Percentiles rank a stretch among this genome's conserved stretches.
Evolutionary conservation across 768 basidiomycete genomes (phyloP).

Genomic region (Pulveroboletus sp.): DNA sequence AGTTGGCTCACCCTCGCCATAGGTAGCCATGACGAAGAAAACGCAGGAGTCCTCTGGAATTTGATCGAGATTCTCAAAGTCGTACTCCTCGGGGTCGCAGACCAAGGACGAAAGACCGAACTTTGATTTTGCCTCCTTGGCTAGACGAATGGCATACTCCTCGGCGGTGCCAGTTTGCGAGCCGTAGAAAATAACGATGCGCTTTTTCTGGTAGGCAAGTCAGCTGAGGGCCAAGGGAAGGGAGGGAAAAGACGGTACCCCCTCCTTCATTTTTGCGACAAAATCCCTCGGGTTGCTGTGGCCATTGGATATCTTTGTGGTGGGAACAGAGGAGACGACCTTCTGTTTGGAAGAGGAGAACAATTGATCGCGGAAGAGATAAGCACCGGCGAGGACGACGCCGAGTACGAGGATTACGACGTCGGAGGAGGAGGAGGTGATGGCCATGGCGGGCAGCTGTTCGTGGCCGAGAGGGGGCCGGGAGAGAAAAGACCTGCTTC

Average conservation of each 20-base stretch:
- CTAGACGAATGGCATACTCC: slow-evolving; percentile 95
- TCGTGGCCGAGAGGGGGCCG: background rate
- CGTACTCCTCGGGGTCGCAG: slow-evolving; percentile 98
- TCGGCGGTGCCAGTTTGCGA: slow-evolving; percentile 99
- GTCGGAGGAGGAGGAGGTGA: slow-evolving; percentile 66
- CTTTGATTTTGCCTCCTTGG: slow-evolving; percentile 96
- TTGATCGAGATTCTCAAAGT: slow-evolving; percentile 93
- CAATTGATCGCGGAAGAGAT: slow-evolving; percentile 81
- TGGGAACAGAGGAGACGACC: slow-evolving; percentile 42
- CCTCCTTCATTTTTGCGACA: slow-evolving; percentile 89
- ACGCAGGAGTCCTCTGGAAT: slow-evolving; percentile 83
- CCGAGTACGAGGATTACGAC: slow-evolving; percentile 68
- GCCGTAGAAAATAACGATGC: slow-evolving; percentile 94
- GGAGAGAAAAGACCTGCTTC: background rate
- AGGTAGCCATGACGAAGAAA: slow-evolving; percentile 96
- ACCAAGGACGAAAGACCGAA: slow-evolving; percentile 95
- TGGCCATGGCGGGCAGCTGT: no score
- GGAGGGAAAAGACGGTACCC: slow-evolving; percentile 43
- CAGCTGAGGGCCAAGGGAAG: slow-evolving; percentile 4
- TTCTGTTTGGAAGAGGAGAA: slow-evolving; percentile 67
- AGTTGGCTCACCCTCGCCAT: slow-evolving; percentile 98
- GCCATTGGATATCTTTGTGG: slow-evolving; percentile 52
- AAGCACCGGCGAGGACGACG: slow-evolving; percentile 68
- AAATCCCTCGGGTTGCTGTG: slow-evolving; percentile 91
- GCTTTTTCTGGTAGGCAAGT: slow-evolving; percentile 71